phyloP scores from a whole-genome alignment of 441 rosid genomes.

The Sinapis alba region DNA sequence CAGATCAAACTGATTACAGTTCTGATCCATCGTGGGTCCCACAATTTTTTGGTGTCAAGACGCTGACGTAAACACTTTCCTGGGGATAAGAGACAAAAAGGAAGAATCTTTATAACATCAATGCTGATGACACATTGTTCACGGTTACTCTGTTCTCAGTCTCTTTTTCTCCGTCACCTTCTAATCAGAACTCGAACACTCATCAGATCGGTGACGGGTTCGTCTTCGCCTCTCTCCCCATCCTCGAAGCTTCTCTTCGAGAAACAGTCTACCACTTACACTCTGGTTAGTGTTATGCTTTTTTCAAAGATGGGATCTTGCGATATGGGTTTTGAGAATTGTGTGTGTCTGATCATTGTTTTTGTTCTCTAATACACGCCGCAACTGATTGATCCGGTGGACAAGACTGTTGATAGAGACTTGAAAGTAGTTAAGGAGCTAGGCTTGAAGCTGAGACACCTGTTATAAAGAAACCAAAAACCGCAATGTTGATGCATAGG shows the following conservation, averaged over 20 bases:
- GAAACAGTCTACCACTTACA: conserved; percentile 81
- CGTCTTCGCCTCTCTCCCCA: conserved; percentile 33
- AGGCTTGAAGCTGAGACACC: neutral
- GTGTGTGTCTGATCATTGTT: neutral
- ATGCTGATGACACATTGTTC: conserved; percentile 16
- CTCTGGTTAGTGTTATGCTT: conserved; percentile 49
- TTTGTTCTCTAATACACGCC: neutral
- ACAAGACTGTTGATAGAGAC: no score
- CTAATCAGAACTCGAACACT: neutral
- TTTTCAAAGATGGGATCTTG: neutral
- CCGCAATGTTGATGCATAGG: no score
- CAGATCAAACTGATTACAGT: neutral
- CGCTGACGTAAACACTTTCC: conserved; percentile 11
- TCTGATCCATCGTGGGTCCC: conserved; percentile 14
- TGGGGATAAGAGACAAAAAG: neutral
- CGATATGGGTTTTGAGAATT: conserved; percentile 1
- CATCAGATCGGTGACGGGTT: conserved; percentile 36
- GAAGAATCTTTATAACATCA: neutral
- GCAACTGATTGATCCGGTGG: conserved; percentile 64
- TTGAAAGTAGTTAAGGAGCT: no score
- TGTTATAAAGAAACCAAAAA: no score
- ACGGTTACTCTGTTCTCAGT: conserved; percentile 23
- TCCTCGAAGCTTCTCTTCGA: conserved; percentile 67
- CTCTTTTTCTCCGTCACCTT: conserved; percentile 6
- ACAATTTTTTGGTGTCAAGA: neutral